Evolutionary conservation across 192 early-diverging fungal species (phyloP).

Genomic region (Lobosporangium transversale): DNA sequence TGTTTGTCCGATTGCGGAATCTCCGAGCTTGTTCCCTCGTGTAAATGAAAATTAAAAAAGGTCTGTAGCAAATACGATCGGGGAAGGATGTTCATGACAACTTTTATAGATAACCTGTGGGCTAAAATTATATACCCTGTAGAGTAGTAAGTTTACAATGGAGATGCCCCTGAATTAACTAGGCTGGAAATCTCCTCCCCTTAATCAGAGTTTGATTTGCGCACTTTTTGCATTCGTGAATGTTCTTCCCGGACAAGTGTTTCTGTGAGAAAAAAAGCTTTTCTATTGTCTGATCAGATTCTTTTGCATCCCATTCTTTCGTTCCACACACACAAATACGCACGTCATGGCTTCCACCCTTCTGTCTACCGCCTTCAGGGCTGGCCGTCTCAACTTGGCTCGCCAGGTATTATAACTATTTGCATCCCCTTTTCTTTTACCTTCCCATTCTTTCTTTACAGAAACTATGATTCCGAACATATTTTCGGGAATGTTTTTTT

Average conservation of each 20-base stretch:
- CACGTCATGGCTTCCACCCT: slow-evolving; percentile 45
- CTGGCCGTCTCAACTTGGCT: slow-evolving; percentile 47
- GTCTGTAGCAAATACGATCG: slow-evolving; percentile 6
- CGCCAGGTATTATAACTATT: slow-evolving; percentile 40
- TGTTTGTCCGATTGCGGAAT: slow-evolving; percentile 2
- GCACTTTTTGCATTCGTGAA: too few species aligned
- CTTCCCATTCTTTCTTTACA: neutral
- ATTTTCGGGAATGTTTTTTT: slow-evolving; percentile 11
- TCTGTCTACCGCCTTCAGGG: slow-evolving; percentile 52
- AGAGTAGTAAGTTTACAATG: too few species aligned
- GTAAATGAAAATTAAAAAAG: neutral
- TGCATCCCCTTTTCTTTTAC: neutral
- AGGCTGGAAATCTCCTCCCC: too few species aligned
- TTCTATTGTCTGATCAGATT: too few species aligned
- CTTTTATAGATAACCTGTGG: neutral
- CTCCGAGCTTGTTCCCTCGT: slow-evolving; percentile 9
- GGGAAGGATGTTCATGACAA: neutral
- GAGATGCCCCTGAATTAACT: too few species aligned
- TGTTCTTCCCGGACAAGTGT: too few species aligned
- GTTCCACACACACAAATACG: too few species aligned
- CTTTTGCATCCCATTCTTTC: too few species aligned
- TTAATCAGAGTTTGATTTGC: too few species aligned
- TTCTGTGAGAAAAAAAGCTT: too few species aligned
- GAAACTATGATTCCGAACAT: neutral
- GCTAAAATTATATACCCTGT: too few species aligned